A percentile compares a stretch with the other conserved stretches of the same genome.
Evolutionary conservation across 768 basidiomycete genomes (phyloP).

Genomic region (Serendipita sp.): DNA sequence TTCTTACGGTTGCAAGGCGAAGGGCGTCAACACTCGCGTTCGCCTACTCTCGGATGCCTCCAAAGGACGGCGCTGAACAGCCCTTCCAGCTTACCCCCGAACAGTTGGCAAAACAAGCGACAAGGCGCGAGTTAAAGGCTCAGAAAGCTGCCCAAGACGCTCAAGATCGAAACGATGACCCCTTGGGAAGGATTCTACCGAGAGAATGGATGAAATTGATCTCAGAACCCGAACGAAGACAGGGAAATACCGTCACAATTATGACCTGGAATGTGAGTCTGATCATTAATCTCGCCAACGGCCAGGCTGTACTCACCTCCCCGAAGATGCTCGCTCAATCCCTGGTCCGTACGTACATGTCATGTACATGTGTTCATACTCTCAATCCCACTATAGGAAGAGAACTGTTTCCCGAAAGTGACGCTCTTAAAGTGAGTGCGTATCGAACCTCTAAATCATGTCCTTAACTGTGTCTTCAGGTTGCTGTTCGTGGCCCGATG

Average conservation of each 20-base stretch:
- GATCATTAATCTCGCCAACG: constrained; percentile 3
- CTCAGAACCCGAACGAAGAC: constrained; percentile 10
- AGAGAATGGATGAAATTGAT: constrained; percentile 10
- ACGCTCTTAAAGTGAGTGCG: neutral
- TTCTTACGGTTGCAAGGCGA: too few species aligned
- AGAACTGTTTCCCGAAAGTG: constrained; percentile 52
- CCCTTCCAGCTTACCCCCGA: constrained; percentile 30
- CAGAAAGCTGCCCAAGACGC: constrained; percentile 10
- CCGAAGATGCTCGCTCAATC: constrained; percentile 62
- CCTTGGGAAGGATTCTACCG: neutral
- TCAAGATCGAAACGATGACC: constrained; percentile 12
- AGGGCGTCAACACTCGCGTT: too few species aligned
- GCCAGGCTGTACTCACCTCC: constrained; percentile 9
- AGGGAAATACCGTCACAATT: constrained; percentile 27
- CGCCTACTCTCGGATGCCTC: neutral
- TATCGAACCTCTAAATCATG: neutral
- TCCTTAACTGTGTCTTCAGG: neutral
- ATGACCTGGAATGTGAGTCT: constrained; percentile 73
- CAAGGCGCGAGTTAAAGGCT: constrained; percentile 20
- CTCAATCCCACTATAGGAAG: constrained; percentile 36
- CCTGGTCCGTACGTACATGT: constrained; percentile 51
- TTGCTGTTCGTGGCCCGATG: constrained; percentile 42
- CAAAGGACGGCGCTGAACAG: neutral
- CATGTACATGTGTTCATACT: neutral
- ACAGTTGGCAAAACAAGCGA: constrained; percentile 38